Evolutionary conservation across 2,329 filamentous ascomycete genomes (phyloP), one percentile per base, ranked within the genome.

Genomic region (Xylariaceae sp.): DNA sequence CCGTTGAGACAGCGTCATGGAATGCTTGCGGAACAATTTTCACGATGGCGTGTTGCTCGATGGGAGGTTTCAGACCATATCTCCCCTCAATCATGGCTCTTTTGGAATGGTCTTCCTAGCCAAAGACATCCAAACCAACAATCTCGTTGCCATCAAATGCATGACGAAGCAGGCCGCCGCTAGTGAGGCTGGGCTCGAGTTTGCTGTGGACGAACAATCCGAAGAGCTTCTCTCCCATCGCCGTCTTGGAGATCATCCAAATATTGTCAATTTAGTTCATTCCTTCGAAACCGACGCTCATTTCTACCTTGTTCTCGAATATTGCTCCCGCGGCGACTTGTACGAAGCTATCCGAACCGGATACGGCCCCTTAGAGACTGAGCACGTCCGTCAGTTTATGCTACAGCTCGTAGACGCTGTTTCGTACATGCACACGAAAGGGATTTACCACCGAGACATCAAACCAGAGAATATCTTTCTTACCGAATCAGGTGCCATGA

Each of bases 381-480:
- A 96, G 70, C 91, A 99, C 71, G 94, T 99, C 57, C 89, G 94
- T 62, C 88, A 89, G 62, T 96, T 97, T 77, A 97, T 99, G 94
- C 78, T 96, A 56, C 85, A 99, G 74, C 83, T 99, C 35, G 83
- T 99, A 51, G 86, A 89, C 69, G 89, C 92, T 49, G 88, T 99
- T 48, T 85, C 89, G 59, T 91, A 90, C 73, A 90, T 96, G 74
- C 94, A 99, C 72, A 80, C 82, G 60, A 91, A 91, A 71, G 91
- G 90, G 61, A 83, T 97, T 68, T 96, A 91, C 71, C 94, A 99
- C 70, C 89, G 94, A 58, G 94, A 99, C 72, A 96, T 99, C 82
- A 99, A 99, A 77, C 94, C 94, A 0, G 94, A 99, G 80, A 99
- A 99, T 78, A 96, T 99, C 72, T 97, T 99, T 72, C 80, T 99